Conservation (phyloP, 164 flowering plant species). For the Macadamia tetraphylla region DNA sequence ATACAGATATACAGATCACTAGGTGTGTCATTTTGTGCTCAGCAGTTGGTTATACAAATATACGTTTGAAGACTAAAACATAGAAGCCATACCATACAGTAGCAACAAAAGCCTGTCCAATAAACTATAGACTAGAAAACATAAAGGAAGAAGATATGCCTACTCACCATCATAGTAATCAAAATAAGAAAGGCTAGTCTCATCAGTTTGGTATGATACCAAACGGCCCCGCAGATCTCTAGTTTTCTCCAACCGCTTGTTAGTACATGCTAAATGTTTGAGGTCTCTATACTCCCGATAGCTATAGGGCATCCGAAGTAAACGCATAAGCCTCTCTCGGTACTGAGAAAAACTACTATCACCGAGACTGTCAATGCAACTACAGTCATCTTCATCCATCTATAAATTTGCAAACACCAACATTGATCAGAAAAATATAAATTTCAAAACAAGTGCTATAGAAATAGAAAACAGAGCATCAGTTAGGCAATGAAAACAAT, state of each 20-base stretch:
- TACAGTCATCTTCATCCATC: slow-evolving; percentile 14
- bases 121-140: too few species aligned
- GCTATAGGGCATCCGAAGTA: slow-evolving; percentile 29
- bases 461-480: too few species aligned
- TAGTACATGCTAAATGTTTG: slow-evolving; percentile 6
- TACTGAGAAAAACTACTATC: slow-evolving; percentile 5
- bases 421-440: not conserved
- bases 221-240: slow-evolving; percentile 23
- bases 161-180: slow-evolving; percentile 32
- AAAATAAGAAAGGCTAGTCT: slow-evolving; percentile 32
- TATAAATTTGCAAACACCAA: not conserved
- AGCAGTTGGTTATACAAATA: too few species aligned
- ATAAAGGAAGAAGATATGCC: too few species aligned
- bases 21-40: too few species aligned
- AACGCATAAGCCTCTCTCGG: slow-evolving; percentile 22
- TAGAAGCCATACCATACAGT: too few species aligned
- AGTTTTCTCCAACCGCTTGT: slow-evolving; percentile 7
- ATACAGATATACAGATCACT: too few species aligned
- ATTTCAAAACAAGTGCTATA: not conserved
- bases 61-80: too few species aligned
- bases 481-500: not conserved
- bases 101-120: too few species aligned
- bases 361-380: slow-evolving; percentile 2
- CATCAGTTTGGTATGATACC: slow-evolving; percentile 10
- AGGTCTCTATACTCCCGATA: slow-evolving; percentile 20